phyloP scores from a whole-genome alignment of 2,329 filamentous ascomycete genomes.

The Calonectria honghensis region DNA sequence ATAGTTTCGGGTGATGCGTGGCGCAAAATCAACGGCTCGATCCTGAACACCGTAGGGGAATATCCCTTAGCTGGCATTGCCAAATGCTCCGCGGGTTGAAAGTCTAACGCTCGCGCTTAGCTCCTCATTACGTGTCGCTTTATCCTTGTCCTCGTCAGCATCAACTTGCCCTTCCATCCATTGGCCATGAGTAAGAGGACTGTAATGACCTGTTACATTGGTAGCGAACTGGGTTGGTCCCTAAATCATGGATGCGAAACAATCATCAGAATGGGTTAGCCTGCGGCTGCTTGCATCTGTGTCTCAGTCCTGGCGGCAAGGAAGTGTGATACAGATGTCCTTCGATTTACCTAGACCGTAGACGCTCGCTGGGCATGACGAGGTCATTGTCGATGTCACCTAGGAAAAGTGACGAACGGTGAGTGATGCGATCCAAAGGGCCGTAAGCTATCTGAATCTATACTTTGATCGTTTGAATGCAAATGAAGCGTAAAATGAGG shows the following conservation, averaged over 20 bases:
- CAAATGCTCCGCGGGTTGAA: not conserved
- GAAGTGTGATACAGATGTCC: constrained; percentile 43
- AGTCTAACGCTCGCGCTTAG: constrained; percentile 1
- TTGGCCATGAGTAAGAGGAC: not conserved
- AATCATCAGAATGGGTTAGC: constrained; percentile 37
- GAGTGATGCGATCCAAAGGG: too few species aligned
- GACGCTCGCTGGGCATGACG: constrained; percentile 25
- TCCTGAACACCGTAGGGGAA: not conserved
- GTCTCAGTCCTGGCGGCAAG: constrained; percentile 46
- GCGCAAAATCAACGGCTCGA: not conserved
- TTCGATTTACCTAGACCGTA: constrained; percentile 38
- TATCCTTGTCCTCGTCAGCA: constrained; percentile 18
- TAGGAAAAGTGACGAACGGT: not conserved
- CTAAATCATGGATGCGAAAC: constrained; percentile 37
- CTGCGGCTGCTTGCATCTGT: constrained; percentile 46
- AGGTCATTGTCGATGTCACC: not conserved
- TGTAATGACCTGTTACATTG: constrained; percentile 12
- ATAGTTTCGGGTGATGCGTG: constrained; percentile 7
- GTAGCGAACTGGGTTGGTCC: constrained; percentile 16
- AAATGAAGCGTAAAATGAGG: not conserved
- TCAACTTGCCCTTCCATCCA: constrained; percentile 1
- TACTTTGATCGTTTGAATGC: not conserved
- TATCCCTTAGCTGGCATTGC: not conserved
- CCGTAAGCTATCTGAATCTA: not conserved
- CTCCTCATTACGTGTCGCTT: constrained; percentile 5